A percentile compares a stretch with the other conserved stretches of the same genome.
phyloP scores from a whole-genome alignment of 495 filamentous ascomycete species.

The Opeltia flavorubescens region DNA sequence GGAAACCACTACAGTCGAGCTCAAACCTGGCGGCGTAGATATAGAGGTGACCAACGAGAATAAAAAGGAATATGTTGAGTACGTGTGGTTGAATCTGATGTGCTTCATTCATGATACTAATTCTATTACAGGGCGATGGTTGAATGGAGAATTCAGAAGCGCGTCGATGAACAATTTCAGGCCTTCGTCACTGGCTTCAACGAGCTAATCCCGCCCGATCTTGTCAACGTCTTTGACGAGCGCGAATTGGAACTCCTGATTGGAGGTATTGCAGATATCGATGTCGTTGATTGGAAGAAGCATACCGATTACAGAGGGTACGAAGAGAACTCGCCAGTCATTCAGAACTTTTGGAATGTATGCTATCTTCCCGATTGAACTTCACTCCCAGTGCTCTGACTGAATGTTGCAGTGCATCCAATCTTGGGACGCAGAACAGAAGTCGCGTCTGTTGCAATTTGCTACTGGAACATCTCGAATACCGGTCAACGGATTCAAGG shows the following conservation, averaged over 20 bases:
- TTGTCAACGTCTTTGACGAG: constrained; percentile 98
- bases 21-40: constrained; percentile 79
- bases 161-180: constrained; percentile 94
- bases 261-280: constrained; percentile 97
- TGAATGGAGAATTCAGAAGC: constrained; percentile 98
- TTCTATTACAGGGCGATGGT: constrained; percentile 56
- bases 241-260: constrained; percentile 93
- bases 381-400: constrained; percentile 4
- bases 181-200: constrained; percentile 96
- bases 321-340: constrained; percentile 91
- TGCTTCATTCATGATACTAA: not conserved
- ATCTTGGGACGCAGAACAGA: constrained; percentile 96
- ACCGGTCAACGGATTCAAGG: constrained; percentile 99
- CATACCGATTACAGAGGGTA: constrained; percentile 99
- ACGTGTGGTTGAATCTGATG: constrained; percentile 21
- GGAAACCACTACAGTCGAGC: constrained; percentile 77
- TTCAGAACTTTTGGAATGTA: constrained; percentile 97
- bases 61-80: constrained; percentile 90
- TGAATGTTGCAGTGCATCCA: constrained; percentile 44
- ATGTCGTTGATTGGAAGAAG: constrained; percentile 99
- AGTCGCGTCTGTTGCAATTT: constrained; percentile 90
- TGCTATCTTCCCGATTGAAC: constrained; percentile 9
- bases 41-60: constrained; percentile 96
- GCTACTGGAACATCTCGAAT: constrained; percentile 96
- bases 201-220: constrained; percentile 87